These are phyloP conservation scores for Choiromyces venosus DNA, from an alignment of 495 filamentous ascomycete species.

Conservation along the genomic window DNA sequence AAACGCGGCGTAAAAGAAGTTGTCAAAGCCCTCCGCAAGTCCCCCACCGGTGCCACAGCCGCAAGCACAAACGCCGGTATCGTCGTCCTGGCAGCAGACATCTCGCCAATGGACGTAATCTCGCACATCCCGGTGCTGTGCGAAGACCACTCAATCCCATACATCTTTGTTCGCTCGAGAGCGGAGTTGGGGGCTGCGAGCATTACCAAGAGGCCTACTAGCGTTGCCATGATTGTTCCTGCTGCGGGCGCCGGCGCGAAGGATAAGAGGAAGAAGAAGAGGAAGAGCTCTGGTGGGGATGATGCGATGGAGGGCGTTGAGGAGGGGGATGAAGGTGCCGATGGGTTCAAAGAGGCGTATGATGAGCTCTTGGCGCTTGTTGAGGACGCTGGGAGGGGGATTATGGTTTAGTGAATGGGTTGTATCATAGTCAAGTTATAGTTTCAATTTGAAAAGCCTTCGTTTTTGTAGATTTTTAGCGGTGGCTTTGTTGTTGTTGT, in stretches of 20 bases:
- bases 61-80: conserved; percentile 58
- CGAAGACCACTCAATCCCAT: conserved; percentile 93
- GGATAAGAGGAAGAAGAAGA: conserved; percentile 54
- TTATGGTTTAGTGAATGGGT: conserved; percentile 46
- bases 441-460: not conserved
- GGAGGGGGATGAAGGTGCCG: conserved; percentile 51
- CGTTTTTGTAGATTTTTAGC: not conserved
- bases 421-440: not conserved
- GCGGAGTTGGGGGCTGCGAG: conserved; percentile 88
- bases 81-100: conserved; percentile 90
- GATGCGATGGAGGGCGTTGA: conserved; percentile 44
- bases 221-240: conserved; percentile 76
- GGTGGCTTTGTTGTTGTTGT: not conserved
- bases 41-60: conserved; percentile 55
- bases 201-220: conserved; percentile 88
- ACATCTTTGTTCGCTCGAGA: conserved; percentile 80
- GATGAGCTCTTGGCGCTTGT: conserved; percentile 67
- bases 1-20: conserved; percentile 98
- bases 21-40: conserved; percentile 92
- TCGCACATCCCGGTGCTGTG: conserved; percentile 94
- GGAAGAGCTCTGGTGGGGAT: conserved; percentile 48
- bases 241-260: conserved; percentile 43
- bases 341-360: conserved; percentile 67
- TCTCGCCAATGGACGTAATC: conserved; percentile 95
- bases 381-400: conserved; percentile 59